Conservation (phyloP, 306 rosid species). For the Clitoria ternatea region DNA sequence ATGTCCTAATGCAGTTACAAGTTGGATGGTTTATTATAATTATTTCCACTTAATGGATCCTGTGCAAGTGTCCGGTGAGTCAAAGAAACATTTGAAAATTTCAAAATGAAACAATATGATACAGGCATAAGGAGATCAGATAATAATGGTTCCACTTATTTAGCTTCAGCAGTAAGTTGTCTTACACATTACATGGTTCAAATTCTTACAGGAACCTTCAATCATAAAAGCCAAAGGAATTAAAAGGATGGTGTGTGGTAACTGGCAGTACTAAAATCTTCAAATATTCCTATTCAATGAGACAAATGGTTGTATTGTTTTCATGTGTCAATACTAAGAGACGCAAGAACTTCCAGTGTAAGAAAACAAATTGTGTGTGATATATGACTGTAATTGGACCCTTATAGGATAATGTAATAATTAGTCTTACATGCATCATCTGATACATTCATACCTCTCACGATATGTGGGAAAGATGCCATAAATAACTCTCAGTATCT, state of each 20-base stretch:
- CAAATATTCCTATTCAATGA: background rate
- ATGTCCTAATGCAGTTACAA: background rate
- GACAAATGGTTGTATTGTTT: background rate
- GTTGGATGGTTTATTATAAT: background rate
- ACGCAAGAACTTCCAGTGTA: background rate
- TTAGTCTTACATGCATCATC: conserved; percentile 12
- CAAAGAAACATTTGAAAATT: background rate
- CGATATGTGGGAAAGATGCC: conserved; percentile 91
- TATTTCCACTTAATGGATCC: background rate
- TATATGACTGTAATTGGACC: background rate
- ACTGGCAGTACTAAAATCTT: background rate
- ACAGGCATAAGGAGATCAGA: background rate
- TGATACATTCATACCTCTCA: conserved; percentile 53
- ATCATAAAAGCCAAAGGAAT: background rate
- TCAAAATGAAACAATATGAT: background rate
- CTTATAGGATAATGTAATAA: background rate
- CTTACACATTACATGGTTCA: background rate
- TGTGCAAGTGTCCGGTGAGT: background rate
- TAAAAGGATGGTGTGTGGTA: background rate
- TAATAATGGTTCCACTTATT: background rate
- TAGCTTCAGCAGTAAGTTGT: background rate
- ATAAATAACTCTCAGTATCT: conserved; percentile 74
- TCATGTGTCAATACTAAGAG: background rate
- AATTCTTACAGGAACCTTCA: background rate
- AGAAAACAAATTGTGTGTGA: background rate